These are phyloP conservation scores for Lactarius indigo DNA, from an alignment of 768 basidiomycete genomes.

Conservation along the genomic window DNA sequence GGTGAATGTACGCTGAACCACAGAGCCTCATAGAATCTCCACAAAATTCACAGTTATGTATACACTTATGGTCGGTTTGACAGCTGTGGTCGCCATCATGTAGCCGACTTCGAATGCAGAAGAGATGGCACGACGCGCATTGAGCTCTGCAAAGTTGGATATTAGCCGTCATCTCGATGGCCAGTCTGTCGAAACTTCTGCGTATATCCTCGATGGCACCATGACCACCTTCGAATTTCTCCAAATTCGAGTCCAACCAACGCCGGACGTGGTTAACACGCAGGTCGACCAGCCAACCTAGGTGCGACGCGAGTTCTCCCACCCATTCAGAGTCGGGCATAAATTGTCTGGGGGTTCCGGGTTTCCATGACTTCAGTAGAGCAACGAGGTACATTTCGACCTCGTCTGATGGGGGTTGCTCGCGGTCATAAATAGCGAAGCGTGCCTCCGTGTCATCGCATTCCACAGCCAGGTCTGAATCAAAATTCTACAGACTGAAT, in stretches of 20 bases:
- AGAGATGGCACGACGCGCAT: slow-evolving; percentile 46
- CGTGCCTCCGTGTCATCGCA: slow-evolving; percentile 36
- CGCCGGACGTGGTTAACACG: slow-evolving; percentile 45
- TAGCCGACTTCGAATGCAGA: slow-evolving; percentile 44
- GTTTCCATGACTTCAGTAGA: slow-evolving; percentile 32
- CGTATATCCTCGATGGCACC: slow-evolving; percentile 45
- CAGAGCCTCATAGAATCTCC: slow-evolving; percentile 38
- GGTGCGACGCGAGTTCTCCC: slow-evolving; percentile 35
- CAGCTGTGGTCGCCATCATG: slow-evolving; percentile 52
- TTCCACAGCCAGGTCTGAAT: slow-evolving; percentile 43
- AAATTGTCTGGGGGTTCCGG: slow-evolving; percentile 33
- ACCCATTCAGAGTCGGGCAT: slow-evolving; percentile 43
- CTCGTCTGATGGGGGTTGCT: slow-evolving; percentile 20
- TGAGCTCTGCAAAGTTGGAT: slow-evolving; percentile 48
- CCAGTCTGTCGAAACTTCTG: slow-evolving; percentile 41
- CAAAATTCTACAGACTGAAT: slow-evolving; percentile 41
- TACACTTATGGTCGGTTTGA: slow-evolving; percentile 46
- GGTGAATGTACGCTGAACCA: slow-evolving; percentile 43
- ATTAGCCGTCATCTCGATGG: slow-evolving; percentile 44
- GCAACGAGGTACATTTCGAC: slow-evolving; percentile 30
- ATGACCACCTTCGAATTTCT: slow-evolving; percentile 42
- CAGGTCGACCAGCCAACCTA: slow-evolving; percentile 39
- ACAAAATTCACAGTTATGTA: slow-evolving; percentile 41
- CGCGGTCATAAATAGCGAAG: slow-evolving; percentile 33
- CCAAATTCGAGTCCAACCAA: slow-evolving; percentile 52